Evolutionary conservation across 2,329 filamentous ascomycete species (phyloP), one percentile per base, ranked within the genome.

Genomic region (Metarhizium humberi): DNA sequence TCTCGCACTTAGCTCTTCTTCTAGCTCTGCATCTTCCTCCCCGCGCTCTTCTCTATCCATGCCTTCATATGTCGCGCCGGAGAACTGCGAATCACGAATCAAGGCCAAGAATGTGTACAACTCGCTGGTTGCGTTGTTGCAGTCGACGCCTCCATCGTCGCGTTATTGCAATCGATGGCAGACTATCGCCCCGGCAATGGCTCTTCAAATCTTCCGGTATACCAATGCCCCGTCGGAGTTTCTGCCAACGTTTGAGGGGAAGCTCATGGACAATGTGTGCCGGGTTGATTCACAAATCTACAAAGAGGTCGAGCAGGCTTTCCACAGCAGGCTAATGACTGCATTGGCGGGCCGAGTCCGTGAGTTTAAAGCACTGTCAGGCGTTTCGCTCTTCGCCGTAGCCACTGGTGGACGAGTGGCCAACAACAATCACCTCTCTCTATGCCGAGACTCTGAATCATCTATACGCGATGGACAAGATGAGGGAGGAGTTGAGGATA

Each of bases 401-500:
- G 80, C 79, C 13, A 82, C 80, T 1, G 76, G 78, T 48, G 74
- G 76, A 56, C 77, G 78, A 7, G 61, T 74, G 30, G 70, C 73
- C 29, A 68, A 67, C 49, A 66, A 67, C 32, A 66, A 64, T 60
- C 70, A 73, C 51, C 46, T 57, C 25, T 59, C 57, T 40, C 63
- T 62, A 40, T 64, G 67, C 48, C 63, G 67, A 52, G 68, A 71
- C 42, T 55, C 67, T 51, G 70, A 74, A 55, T 64, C 63, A 20
- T 62, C 64, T 4, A 63, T 63, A 57, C 73, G 72, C 10, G 75
- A 77, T 54, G 68, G 70, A 8, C 74, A 78, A 47, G 78, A 81
- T 51, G 79, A 82, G 51, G 75, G 73, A 47, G 76, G 78, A 38
- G 64, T 88, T 42, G 77, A 79, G 47, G 85, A 90, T 56, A 82